phyloP scores from a whole-genome alignment of 139 green algal genomes.

The Zygnema circumcarinatum region DNA sequence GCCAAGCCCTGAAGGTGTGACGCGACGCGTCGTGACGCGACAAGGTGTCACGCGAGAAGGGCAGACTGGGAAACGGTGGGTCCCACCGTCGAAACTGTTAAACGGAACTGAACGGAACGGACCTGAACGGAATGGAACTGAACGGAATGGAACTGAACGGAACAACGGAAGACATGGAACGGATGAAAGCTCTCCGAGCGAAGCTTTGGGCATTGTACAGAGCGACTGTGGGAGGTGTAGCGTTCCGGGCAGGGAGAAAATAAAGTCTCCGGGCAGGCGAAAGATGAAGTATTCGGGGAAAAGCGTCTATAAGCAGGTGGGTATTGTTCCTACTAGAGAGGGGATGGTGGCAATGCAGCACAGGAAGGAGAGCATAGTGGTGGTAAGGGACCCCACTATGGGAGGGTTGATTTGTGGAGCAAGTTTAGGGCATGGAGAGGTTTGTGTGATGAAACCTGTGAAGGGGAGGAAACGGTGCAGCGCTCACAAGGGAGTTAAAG shows the following conservation, averaged over 20 bases:
- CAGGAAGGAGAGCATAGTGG: background rate
- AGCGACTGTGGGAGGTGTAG: background rate
- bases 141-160: too few relatives aligned
- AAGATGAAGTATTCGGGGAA: background rate
- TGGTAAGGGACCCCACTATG: constrained; percentile 17
- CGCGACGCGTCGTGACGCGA: too few relatives aligned
- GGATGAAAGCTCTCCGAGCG: background rate
- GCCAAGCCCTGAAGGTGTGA: background rate
- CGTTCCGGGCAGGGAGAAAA: background rate
- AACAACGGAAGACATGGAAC: background rate
- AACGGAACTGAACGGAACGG: too few relatives aligned
- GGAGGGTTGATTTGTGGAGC: constrained; percentile 13
- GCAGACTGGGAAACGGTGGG: background rate
- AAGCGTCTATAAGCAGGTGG: background rate
- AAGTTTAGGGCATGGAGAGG: background rate
- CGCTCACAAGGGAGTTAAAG: constrained; percentile 21
- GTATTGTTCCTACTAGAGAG: background rate
- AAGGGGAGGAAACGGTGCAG: constrained; percentile 8
- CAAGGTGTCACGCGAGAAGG: background rate
- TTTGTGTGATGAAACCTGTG: constrained; percentile 1
- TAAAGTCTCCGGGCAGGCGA: background rate
- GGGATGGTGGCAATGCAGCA: background rate
- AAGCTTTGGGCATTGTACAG: background rate
- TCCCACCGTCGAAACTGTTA: background rate
- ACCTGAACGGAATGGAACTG: too few relatives aligned